Base-by-base conservation (phyloP, 2,329 filamentous ascomycete species). In the Sporothrix globosa region DNA sequence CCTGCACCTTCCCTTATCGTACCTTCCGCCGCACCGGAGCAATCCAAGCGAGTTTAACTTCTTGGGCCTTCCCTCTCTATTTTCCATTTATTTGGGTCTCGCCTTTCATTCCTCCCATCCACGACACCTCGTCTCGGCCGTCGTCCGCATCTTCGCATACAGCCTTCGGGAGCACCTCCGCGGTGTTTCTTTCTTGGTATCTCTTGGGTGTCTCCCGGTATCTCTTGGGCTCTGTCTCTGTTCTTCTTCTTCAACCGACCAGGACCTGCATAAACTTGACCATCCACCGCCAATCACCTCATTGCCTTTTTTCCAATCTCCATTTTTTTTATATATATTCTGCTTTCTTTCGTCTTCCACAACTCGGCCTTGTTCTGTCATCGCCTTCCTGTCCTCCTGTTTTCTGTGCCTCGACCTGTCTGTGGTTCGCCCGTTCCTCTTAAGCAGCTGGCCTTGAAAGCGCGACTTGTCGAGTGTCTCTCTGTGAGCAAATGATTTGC, bases 11-110 rank as follows among this genome's bases (percentile, higher is more conserved):
- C 11, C 44, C 60, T 67, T 60, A 50, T 60, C 67, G 53, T 17
- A 68, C 14, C 21, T 61, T 39, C 54, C 44, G 67, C 67, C 67
- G 67, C 54, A 52, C 67, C 50, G 58, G 60, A 48, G 60, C n/a
- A 39, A 70, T 65, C 68, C 21, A 48, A 66, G 68, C 60, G 50
- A 65, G 48, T 46, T 39, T 69, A 44, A 69, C 53, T 63, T 53
- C 67, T 50, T 48, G 44, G 39, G 24, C 54, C 41, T 50, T 54
- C 21, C 30, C 24, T 54, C 50, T 69, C 54, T 24, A 46, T 46
- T n/a, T 34, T 44, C 39, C 14, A 34, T 24, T 52, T 39, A 46
- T 46, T 63, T 46, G n/a, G 58, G 61, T 46, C 61, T 66, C 27
- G 24, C 46, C 27, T 52, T 66, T 13, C 41, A 13, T 30, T 48